A percentile compares a stretch with the other conserved stretches of the same genome.
These are phyloP conservation scores for Chytridium lagenaria DNA, from an alignment of 371 early-diverging fungal species.

Conservation along the genomic window DNA sequence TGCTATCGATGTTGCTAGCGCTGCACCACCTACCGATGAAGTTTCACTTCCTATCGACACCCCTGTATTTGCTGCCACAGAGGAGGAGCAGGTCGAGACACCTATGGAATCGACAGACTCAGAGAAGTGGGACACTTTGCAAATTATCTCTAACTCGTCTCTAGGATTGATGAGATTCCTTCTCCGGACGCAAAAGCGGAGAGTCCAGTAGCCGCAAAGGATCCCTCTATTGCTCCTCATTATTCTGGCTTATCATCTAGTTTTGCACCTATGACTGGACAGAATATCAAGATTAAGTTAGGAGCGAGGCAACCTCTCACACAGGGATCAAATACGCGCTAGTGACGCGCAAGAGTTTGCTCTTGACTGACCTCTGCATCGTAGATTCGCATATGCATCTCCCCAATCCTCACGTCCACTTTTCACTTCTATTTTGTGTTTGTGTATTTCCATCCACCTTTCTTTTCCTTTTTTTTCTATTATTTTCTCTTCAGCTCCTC, in stretches of 20 bases:
- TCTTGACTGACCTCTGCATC: too few species aligned
- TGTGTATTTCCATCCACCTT: too few species aligned
- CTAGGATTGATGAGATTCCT: too few species aligned
- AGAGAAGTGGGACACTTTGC: neutral
- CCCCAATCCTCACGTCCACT: too few species aligned
- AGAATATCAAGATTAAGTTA: slow-evolving; percentile 11
- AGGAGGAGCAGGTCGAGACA: neutral
- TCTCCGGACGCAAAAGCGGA: too few species aligned
- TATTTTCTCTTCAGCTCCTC: too few species aligned
- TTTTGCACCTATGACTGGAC: neutral
- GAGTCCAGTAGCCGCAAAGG: slow-evolving; percentile 11
- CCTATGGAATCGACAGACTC: neutral
- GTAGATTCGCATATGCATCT: too few species aligned
- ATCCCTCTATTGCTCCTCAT: slow-evolving; percentile 13
- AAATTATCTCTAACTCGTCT: too few species aligned
- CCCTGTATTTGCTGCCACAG: neutral
- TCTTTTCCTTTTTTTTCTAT: too few species aligned
- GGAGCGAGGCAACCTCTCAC: neutral
- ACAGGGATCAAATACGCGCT: neutral
- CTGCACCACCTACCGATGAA: neutral
- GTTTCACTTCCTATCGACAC: neutral
- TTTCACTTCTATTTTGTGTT: too few species aligned
- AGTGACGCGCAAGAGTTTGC: neutral
- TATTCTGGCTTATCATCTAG: slow-evolving; percentile 2
- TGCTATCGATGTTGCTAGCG: neutral